Evolutionary conservation across 2,329 filamentous ascomycete species (phyloP), one percentile per base, ranked within the genome.

Genomic region (Pyrenophora tritici-repentis): DNA sequence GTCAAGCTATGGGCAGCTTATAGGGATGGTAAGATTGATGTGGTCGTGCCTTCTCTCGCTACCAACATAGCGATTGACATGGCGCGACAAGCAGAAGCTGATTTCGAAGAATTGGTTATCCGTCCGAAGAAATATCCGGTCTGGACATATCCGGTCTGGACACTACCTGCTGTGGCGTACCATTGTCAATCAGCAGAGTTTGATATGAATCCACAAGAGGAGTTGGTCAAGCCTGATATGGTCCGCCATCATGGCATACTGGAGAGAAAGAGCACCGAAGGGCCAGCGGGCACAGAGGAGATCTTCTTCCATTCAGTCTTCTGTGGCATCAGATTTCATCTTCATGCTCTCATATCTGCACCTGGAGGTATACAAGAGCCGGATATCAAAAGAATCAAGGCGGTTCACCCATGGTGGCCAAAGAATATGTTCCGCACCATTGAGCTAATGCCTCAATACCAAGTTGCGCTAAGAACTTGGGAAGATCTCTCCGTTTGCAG

Each of bases 61-160:
- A 46, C 53, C 9, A 31, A 56, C 29, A 45, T 42, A 14, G 49
- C 53, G 16, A 49, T 53, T 6, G 36, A 46, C 10, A 41, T 56
- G 14, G 50, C 36, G 14, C 44, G 40, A 26, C 34, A 34, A 31
- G 35, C 49, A 4, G 53, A 56, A 29, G 43, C 49, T 2, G 26
- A 56, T 22, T 49, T 55, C 17, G 52, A 55, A 13, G 34, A 48
- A 12, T 10, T 40, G 14, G 41, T 53, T 20, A 37, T 29, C 10
- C 50, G 53, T 6, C 45, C 50, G n/a, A 42, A 42, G 32, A 49
- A 49, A 33, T 56, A 49, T 13, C 37, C 45, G 6, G 26, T 10
- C 5, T 7, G 24, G 0, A 6, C 8, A 17, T 53, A 38, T 29
- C 41, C 46, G 10, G 36, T 38, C 13, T 44, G 40, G 46, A 53